A percentile compares a stretch with the other conserved stretches of the same genome.
Evolutionary conservation across 768 basidiomycete genomes (phyloP).

Genomic region (Phlebiopsis flavidoalba): DNA sequence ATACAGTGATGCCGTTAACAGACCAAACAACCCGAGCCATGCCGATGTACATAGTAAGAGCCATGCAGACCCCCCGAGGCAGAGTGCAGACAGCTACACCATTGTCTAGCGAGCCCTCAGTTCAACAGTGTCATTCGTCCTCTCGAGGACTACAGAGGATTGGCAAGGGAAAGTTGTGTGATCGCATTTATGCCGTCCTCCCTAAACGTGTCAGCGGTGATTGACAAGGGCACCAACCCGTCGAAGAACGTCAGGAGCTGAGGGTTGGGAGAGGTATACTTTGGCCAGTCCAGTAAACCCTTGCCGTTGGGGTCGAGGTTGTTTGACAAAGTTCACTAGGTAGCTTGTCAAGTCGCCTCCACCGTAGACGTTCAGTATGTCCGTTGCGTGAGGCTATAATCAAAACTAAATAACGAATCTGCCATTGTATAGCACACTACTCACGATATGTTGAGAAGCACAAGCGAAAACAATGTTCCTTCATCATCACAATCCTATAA

Average conservation of each 20-base stretch:
- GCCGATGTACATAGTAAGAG: too few relatives aligned
- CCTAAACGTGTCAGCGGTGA: not conserved
- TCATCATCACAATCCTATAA: conserved; percentile 40
- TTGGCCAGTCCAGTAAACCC: conserved; percentile 17
- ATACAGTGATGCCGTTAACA: too few relatives aligned
- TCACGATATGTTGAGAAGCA: conserved; percentile 25
- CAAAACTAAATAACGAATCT: not conserved
- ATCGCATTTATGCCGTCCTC: not conserved
- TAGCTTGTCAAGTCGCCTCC: conserved; percentile 25
- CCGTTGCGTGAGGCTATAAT: conserved; percentile 31
- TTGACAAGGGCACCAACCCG: not conserved
- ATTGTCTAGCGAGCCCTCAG: too few relatives aligned
- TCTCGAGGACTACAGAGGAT: not conserved
- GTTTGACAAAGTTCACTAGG: conserved; percentile 26
- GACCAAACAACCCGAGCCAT: too few relatives aligned
- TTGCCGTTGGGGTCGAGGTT: conserved; percentile 25
- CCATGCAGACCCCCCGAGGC: too few relatives aligned
- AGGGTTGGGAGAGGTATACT: conserved; percentile 12
- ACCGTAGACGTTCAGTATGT: conserved; percentile 30
- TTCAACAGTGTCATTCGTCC: too few relatives aligned
- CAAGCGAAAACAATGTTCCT: conserved; percentile 38
- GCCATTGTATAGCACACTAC: not conserved
- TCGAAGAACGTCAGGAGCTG: not conserved
- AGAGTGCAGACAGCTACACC: too few relatives aligned
- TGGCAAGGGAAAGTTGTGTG: not conserved